phyloP scores from a whole-genome alignment of 306 rosid species.

The cucumber (Cucumis sativus) region DNA sequence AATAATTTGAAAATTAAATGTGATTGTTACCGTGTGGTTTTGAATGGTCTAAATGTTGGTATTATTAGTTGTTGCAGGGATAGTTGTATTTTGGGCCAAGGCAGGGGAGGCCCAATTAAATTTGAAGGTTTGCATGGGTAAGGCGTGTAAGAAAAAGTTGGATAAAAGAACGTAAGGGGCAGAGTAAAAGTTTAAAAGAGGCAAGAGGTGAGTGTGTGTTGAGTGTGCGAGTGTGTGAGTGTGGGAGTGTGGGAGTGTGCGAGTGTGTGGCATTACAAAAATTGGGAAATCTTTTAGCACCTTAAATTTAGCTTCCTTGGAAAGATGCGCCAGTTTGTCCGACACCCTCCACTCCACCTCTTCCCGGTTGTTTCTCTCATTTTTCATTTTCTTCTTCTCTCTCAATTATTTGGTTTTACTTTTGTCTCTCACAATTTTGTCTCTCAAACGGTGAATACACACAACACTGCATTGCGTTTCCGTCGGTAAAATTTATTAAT shows the following conservation, averaged over 20 bases:
- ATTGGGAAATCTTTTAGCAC: constrained; percentile 25
- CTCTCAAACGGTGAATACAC: background rate
- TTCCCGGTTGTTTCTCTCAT: background rate
- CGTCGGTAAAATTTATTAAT: background rate
- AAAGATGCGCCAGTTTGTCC: constrained; percentile 3
- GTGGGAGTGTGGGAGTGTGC: too few species aligned
- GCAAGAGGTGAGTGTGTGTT: background rate
- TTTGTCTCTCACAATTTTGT: constrained; percentile 11
- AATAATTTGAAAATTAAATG: too few species aligned
- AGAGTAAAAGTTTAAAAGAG: too few species aligned
- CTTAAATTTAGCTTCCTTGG: constrained; percentile 22
- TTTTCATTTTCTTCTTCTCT: background rate
- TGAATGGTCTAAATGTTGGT: too few species aligned
- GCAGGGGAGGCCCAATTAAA: too few species aligned
- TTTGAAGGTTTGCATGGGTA: too few species aligned
- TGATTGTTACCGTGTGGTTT: too few species aligned
- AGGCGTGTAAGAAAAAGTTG: too few species aligned
- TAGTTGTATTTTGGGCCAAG: too few species aligned
- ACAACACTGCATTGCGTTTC: background rate
- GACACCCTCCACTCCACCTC: constrained; percentile 11
- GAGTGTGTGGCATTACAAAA: background rate
- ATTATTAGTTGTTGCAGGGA: too few species aligned
- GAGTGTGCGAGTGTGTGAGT: too few species aligned
- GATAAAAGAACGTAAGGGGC: too few species aligned
- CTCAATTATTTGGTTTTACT: constrained; percentile 3